A percentile compares a stretch with the other conserved stretches of the same genome.
Conservation (phyloP, 2,329 filamentous ascomycete genomes). For the Penicillium corylophilum region DNA sequence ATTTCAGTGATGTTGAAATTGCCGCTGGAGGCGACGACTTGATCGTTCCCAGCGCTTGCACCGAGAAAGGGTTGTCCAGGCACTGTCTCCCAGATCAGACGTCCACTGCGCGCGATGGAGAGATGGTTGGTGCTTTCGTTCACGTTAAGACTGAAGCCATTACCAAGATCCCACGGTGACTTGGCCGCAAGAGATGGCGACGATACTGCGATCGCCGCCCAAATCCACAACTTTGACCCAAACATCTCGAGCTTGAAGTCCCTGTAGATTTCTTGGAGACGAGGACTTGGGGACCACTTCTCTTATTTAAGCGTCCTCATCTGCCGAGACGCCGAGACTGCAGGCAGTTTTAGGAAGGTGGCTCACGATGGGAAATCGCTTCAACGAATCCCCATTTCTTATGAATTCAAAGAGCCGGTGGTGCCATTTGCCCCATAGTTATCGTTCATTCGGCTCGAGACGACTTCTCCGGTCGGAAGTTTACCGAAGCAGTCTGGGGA, state of each 20-base stretch:
- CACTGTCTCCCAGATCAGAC: slow-evolving; percentile 19
- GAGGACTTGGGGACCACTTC: background rate
- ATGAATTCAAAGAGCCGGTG: slow-evolving; percentile 3
- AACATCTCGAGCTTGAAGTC: slow-evolving; percentile 9
- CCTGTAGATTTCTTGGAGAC: background rate
- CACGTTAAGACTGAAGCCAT: slow-evolving; percentile 14
- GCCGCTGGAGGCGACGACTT: slow-evolving; percentile 20
- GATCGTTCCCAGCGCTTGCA: slow-evolving; percentile 21
- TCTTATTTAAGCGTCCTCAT: slow-evolving; percentile 1
- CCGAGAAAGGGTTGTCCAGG: slow-evolving; percentile 18
- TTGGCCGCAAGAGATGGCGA: slow-evolving; percentile 10
- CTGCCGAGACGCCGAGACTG: background rate
- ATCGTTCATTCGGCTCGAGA: slow-evolving; percentile 11
- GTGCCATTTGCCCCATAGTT: slow-evolving; percentile 10
- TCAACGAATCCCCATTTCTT: background rate
- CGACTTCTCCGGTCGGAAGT: slow-evolving; percentile 7
- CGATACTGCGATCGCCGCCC: slow-evolving; percentile 12
- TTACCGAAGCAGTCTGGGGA: slow-evolving; percentile 3
- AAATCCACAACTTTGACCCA: slow-evolving; percentile 12
- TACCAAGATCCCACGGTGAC: slow-evolving; percentile 14
- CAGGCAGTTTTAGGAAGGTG: background rate
- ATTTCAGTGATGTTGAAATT: slow-evolving; percentile 27
- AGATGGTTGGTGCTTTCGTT: slow-evolving; percentile 11
- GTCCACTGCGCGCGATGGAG: slow-evolving; percentile 6
- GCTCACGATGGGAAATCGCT: background rate